Base-by-base conservation (phyloP, 2,329 filamentous ascomycete genomes). In the Sphaerulina populicola region DNA sequence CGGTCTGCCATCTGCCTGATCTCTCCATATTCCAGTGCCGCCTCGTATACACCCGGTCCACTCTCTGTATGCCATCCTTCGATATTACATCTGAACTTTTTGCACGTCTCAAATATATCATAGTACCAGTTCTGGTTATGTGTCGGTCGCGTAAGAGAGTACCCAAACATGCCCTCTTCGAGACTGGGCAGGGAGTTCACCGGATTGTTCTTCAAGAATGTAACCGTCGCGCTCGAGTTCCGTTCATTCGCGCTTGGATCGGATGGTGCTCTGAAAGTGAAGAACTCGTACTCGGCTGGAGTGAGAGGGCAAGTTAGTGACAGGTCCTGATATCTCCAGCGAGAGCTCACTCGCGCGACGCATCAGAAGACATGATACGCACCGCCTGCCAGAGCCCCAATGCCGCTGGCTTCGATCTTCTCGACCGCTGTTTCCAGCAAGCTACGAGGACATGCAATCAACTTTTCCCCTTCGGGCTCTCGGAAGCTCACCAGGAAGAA, bases 51-150 rank as follows among this genome's bases (percentile, higher is more conserved):
- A 40, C 90, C 90, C 0, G 90, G 90, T 0, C 90, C 90, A 59
- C 85, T 90, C 72, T 96, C 90, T 7, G 90, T 95, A 72, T 96
- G 90, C 90, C 90, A 96, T 41, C 90, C 88, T 68, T 96, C 90
- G 44, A 96, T 86, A 57, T 85, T 79, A 64, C 88, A 93, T 37
- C 77, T 74, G 71, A 95, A 94, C 54, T 81, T 75, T 58, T 79
- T 76, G 71, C 88, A 94, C 0, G 84, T 79, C 57, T 94, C 81
- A 69, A 88, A 95, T 44, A 95, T 79, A 41, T 85, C 81, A 67
- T 95, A 95, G 72, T 86, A 96, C 72, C 91, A 95, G 38, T 93
- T 87, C 69, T 94, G 83, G 69, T 95, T 95, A 65, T 94, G 88
- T 1, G 90, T 80, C 0, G 90, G 86, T 18, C 89, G 77, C 8